These are phyloP conservation scores for Verticillium nonalfalfae DNA, from an alignment of 2,329 filamentous ascomycete genomes.

Conservation along the genomic window DNA sequence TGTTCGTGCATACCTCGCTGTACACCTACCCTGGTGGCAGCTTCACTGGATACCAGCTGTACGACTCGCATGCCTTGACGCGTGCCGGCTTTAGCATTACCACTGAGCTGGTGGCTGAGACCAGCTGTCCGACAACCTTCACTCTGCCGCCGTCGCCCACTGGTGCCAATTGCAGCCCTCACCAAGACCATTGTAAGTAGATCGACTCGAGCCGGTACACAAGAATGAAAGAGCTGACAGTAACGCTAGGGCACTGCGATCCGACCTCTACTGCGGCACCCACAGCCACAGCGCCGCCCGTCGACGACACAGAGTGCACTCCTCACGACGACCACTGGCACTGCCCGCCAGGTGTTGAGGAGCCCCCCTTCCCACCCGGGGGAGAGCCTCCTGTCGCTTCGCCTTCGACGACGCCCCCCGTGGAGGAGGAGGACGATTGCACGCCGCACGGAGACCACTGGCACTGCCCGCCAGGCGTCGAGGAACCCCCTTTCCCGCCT, in stretches of 20 bases:
- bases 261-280: conserved; percentile 8
- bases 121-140: conserved; percentile 2
- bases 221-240: not conserved
- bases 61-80: conserved; percentile 13
- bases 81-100: conserved; percentile 14
- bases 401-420: not conserved
- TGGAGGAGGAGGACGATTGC: not conserved
- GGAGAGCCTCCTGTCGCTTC: not conserved
- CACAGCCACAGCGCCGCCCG: conserved; percentile 6
- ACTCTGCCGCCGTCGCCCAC: conserved; percentile 1
- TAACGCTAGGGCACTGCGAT: conserved; percentile 11
- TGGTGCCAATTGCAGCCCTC: not conserved
- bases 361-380: not conserved
- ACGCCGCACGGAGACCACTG: conserved; percentile 2
- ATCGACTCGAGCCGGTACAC: no score
- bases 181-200: conserved; percentile 3
- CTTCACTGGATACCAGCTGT: conserved; percentile 14
- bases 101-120: conserved; percentile 5
- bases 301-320: not conserved
- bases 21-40: conserved; percentile 8
- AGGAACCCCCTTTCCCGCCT: not conserved
- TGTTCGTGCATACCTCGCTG: conserved; percentile 12
- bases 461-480: conserved; percentile 12
- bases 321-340: conserved; percentile 5
- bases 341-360: conserved; percentile 4